Evolutionary conservation across 148 eudicot species (phyloP), one percentile per base, ranked within the genome.

Genomic region (Cornus florida): DNA sequence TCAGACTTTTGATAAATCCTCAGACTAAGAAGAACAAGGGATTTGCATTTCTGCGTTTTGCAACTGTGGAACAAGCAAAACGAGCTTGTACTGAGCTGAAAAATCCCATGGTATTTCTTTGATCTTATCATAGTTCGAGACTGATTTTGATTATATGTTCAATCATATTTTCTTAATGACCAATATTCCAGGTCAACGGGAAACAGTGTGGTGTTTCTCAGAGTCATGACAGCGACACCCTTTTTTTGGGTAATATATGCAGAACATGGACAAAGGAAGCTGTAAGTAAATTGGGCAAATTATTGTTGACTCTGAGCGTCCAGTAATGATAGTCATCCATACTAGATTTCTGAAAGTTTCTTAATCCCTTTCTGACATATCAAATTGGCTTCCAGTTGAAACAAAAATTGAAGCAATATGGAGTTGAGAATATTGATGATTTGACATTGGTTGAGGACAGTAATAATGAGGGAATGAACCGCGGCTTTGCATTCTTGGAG

Each of bases 1-100:
- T 92, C 83, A 93, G 99, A 83, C 92, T 96, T 70, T 92, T 96
- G 99, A 92, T 87, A 94, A 96, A 93, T 72, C 87, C 98, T 78
- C 99, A 91, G 79, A 93, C 98, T 39, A 93, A 91, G 87, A 96
- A 96, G 92, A 96, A 96, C 84, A 96, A 96, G 77, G 99, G 99
- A 70, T 96, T 96, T 78, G 99, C 99, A 8, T 96, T 96, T 85
- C 80, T 96, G 78, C 99, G 99, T 59, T 96, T 93, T 90, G 98
- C 98, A 24, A 92, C 99, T 39, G 86, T 92, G 69, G 99, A 96
- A 77, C 98, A 96, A 88, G 99, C 99, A 76, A 88, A 90, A 82
- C 91, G 95, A 82, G 99, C 98, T 81, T 94, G 94, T 74, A 74
- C 88, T 48, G 90, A 92, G 86, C 92, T 96, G 74, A 96, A 91